phyloP scores from a whole-genome alignment of 331 rosid genomes.

The Dryas integrifolia region DNA sequence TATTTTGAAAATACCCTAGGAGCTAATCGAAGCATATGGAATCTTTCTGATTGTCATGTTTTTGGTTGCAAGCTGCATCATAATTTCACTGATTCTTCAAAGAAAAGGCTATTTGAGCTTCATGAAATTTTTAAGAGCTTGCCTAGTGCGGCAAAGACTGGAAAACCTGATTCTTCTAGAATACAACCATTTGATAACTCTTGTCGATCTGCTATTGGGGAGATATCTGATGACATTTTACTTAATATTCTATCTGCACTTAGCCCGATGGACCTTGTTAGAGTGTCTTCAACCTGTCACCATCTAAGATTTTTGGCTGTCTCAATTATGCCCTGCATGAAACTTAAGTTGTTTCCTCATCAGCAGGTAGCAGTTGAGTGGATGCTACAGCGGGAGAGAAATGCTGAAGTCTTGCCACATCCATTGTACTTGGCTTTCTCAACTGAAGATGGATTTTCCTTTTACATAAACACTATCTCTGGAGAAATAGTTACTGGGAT shows the following conservation, averaged over 20 bases:
- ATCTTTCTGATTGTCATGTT: constrained; percentile 83
- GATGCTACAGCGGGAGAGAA: constrained; percentile 94
- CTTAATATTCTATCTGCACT: constrained; percentile 54
- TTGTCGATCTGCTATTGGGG: constrained; percentile 60
- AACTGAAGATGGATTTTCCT: constrained; percentile 71
- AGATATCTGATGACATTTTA: constrained; percentile 70
- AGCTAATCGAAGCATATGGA: constrained; percentile 51
- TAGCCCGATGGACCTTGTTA: constrained; percentile 60
- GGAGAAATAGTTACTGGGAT: constrained; percentile 71
- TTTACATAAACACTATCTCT: constrained; percentile 63
- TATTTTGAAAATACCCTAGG: constrained; percentile 34
- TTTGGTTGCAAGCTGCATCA: constrained; percentile 76
- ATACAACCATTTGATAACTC: constrained; percentile 46
- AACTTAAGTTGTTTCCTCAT: constrained; percentile 85
- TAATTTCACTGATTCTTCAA: constrained; percentile 43
- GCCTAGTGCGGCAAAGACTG: constrained; percentile 54
- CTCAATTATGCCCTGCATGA: constrained; percentile 82
- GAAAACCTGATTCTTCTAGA: constrained; percentile 36
- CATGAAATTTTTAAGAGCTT: constrained; percentile 80
- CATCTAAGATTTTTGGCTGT: constrained; percentile 67
- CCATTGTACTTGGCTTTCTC: constrained; percentile 64
- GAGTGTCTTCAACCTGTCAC: constrained; percentile 73
- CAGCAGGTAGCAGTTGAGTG: constrained; percentile 88
- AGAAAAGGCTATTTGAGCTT: constrained; percentile 67
- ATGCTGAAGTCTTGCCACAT: constrained; percentile 58